Evolutionary conservation across 1,284 basidiomycete genomes (phyloP).

Genomic region (Phylloboletellus chloephorus): DNA sequence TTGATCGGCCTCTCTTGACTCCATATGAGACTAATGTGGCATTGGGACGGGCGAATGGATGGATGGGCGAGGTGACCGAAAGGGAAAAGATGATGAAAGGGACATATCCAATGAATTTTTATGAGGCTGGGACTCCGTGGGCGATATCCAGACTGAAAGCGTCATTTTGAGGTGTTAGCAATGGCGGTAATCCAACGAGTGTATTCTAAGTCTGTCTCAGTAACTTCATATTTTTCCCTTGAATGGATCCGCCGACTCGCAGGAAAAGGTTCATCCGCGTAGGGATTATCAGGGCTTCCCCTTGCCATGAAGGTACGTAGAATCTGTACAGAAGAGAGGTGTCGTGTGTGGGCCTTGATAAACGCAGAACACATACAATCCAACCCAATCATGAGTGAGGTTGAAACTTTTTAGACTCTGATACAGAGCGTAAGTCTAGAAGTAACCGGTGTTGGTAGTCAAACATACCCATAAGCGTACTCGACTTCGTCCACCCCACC

Average conservation of each 20-base stretch:
- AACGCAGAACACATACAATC: background rate
- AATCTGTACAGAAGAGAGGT: background rate
- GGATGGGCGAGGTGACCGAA: slow-evolving; percentile 45
- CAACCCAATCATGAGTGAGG: background rate
- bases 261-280: no score
- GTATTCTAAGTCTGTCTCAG: no score
- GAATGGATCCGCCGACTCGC: no score
- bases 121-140: slow-evolving; percentile 74
- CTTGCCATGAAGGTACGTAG: background rate
- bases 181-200: background rate
- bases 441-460: background rate
- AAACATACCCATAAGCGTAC: slow-evolving; percentile 73
- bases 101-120: slow-evolving; percentile 96
- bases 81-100: slow-evolving; percentile 33
- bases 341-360: background rate
- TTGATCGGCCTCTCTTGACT: slow-evolving; percentile 82
- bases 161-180: slow-evolving; percentile 17
- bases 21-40: slow-evolving; percentile 94
- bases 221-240: no score
- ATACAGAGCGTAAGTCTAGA: slow-evolving; percentile 13
- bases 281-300: no score
- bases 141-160: slow-evolving; percentile 52
- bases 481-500: slow-evolving; percentile 84
- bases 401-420: slow-evolving; percentile 23
- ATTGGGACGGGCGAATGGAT: slow-evolving; percentile 64